Base-by-base conservation (phyloP, 768 basidiomycete genomes). In the Galerina marginata region DNA sequence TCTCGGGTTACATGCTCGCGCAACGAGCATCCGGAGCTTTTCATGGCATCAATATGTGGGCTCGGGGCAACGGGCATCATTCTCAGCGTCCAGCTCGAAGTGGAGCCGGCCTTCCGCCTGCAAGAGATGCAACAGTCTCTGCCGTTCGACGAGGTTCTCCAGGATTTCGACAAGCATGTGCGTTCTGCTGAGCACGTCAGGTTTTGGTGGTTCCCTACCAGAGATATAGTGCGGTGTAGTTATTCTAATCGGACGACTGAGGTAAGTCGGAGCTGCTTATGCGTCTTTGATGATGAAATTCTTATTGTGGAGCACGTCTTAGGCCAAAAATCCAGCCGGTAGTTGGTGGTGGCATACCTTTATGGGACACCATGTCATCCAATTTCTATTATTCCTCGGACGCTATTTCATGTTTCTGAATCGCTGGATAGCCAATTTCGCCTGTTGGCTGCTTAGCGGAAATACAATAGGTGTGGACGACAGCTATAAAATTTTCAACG, bases 171-270 rank as follows among this genome's bases (percentile, higher is more conserved):
- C 58, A 60, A 72, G 2, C 71, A 92, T 51, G 85, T 81, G 29
- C 69, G 66, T 51, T 79, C 86, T n/a, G 88, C 92, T 2, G 86
- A 99, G 74, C 94, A 97, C 71, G 91, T 93, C n/a, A 82, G 95
- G 15, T 81, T 95, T 15, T 97, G 93, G 93, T 99, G 96, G 96
- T 96, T 89, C 76, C 95, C 96, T 2, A 87, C 91, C 50, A 82
- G 86, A 12, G 88, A 89, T 59, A 75, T 75, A 37, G 81, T 96
- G 50, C 84, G 92, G 39, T 83, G 91, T 52, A 91, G 88, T 68
- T 79, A 86, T 63, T 82, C 89, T 36, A 83, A 93, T 75, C 84
- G 95, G 60, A 93, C 93, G 5, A 71, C 72, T 55, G 90, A 93
- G 81, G 95, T 96, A 73, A 53, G 68, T 54, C 60, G 65, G 52